A percentile compares a stretch with the other conserved stretches of the same genome.
phyloP scores from a whole-genome alignment of 1,139 yeast species.

The Nakaseomyces kungkrabaensis region DNA sequence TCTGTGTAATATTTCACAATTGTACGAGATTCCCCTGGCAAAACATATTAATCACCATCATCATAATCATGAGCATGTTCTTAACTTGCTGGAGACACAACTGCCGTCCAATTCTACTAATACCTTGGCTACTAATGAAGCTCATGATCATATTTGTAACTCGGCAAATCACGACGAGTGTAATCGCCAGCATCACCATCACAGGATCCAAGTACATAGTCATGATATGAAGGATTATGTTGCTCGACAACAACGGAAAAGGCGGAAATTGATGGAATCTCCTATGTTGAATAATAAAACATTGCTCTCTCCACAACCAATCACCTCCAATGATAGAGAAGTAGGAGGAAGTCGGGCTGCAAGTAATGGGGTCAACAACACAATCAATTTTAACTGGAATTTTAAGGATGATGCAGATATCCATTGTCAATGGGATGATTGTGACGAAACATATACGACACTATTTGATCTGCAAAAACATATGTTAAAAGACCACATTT shows the following conservation, averaged over 20 bases:
- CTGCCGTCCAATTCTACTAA: neutral
- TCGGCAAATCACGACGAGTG: neutral
- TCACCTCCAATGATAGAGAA: neutral
- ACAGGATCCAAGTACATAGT: slow-evolving; percentile 30
- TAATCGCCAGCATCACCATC: slow-evolving; percentile 28
- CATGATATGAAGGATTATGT: slow-evolving; percentile 12
- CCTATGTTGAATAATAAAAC: neutral
- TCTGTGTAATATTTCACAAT: slow-evolving; percentile 25
- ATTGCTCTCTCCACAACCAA: neutral
- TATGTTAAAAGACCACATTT: slow-evolving; percentile 46
- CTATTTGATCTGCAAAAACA: slow-evolving; percentile 46
- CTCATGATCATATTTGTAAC: neutral
- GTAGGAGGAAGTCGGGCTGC: neutral
- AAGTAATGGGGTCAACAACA: slow-evolving; percentile 7
- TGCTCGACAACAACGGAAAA: neutral
- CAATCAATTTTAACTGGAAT: slow-evolving; percentile 33
- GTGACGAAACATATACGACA: slow-evolving; percentile 34
- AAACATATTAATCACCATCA: slow-evolving; percentile 15
- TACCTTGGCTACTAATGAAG: neutral
- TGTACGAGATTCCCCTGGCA: slow-evolving; percentile 27
- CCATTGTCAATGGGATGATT: slow-evolving; percentile 50
- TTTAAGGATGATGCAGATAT: slow-evolving; percentile 23
- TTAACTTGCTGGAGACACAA: slow-evolving; percentile 4
- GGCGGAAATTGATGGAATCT: neutral
- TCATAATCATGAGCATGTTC: slow-evolving; percentile 2